Conservation (phyloP, 768 basidiomycete genomes). For the Amanita muscaria region DNA sequence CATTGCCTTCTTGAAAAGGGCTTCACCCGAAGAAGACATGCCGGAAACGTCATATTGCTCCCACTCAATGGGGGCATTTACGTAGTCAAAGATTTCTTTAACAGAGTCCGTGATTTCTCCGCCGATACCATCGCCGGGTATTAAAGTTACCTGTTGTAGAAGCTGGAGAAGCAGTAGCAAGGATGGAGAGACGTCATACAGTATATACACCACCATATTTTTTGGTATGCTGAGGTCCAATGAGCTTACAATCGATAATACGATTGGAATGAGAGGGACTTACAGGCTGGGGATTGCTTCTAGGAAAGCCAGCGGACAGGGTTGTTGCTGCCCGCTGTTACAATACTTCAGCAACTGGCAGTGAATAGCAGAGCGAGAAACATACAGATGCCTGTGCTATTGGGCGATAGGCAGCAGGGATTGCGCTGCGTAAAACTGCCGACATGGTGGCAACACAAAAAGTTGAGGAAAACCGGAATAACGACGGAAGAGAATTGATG, state of each 20-base stretch:
- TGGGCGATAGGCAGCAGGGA: constrained; percentile 50
- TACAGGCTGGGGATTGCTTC: constrained; percentile 56
- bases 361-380: constrained; percentile 3
- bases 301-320: constrained; percentile 71
- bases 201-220: constrained; percentile 94
- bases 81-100: constrained; percentile 96
- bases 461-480: constrained; percentile 20
- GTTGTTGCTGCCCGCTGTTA: constrained; percentile 64
- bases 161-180: not conserved
- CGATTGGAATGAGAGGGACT: constrained; percentile 16
- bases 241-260: constrained; percentile 10
- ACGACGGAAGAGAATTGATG: not conserved
- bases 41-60: constrained; percentile 98
- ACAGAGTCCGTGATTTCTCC: constrained; percentile 96
- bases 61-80: constrained; percentile 99
- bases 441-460: constrained; percentile 25
- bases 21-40: constrained; percentile 88
- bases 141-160: constrained; percentile 73
- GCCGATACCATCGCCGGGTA: constrained; percentile 97
- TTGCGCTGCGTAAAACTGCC: constrained; percentile 60
- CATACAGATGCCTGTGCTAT: constrained; percentile 43
- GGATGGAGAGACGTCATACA: constrained; percentile 32
- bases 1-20: constrained; percentile 95
- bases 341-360: constrained; percentile 3
- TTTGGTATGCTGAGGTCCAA: constrained; percentile 51